Base-by-base conservation (phyloP, 2,329 filamentous ascomycete species). In the Aspergillus arachidicola region DNA sequence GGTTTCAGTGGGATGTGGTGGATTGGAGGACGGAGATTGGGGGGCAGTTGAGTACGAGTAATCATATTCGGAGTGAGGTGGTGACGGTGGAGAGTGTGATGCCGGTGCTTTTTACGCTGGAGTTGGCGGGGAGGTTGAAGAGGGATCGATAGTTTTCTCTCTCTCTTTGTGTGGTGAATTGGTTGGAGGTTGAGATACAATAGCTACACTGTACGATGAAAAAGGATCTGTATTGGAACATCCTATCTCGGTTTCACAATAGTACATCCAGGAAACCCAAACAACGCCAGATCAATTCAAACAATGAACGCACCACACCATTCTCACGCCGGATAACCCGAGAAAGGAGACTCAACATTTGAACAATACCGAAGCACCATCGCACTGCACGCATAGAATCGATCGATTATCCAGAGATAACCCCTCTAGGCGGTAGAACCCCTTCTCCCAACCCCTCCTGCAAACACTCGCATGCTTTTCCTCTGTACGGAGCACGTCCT, bases 1-100 rank as follows among this genome's bases (percentile, higher is more conserved):
- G 95, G 0, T 81, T 98, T 23, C 89, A 96, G 75, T 99, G 95
- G 95, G 93, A 99, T 78, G 91, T 99, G 1, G 75, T 83, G 63
- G 82, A 92, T 64, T 97, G 94, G 93, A 80, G 85, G 68, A 97
- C 91, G 0, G 83, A 86, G 71, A 91, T 95, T 74, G 91, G 91
- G 9, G 89, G 88, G 0, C 84, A 85, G 68, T 73, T 94, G 63
- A 94, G 91, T 75, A 94, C 92, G 62, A 95, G 91, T 77, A 95
- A 95, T 77, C 90, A 93, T 71, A 86, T 94, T 30, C 86, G 85
- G 4, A 82, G 84, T 57, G 83, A 87, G 4, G 73, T 72, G 62
- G 85, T 93, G 26, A 83, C 86, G 67, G 80, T 94, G 41, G 79
- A 85, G 72, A 89, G 89, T 28, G 85, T 83, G 36, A 85, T 82